Conservation (phyloP, 495 filamentous ascomycete species). For the Oleoguttula mirabilis region DNA sequence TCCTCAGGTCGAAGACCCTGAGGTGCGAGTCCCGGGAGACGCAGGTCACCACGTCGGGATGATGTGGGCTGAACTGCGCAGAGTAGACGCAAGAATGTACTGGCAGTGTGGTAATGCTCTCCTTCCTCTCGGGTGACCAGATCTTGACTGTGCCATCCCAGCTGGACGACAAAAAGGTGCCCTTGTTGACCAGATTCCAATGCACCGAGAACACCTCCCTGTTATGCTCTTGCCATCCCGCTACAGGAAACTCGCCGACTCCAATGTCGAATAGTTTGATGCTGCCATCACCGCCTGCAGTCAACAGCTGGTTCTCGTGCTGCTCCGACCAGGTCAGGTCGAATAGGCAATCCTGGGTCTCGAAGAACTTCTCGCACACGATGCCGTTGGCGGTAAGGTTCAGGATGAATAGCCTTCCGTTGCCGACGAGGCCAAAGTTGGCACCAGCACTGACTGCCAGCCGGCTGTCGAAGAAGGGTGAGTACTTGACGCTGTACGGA, state of each 20-base stretch:
- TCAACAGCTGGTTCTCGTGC: slow-evolving; percentile 84
- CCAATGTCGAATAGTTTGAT: slow-evolving; percentile 86
- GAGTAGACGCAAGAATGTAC: slow-evolving; percentile 87
- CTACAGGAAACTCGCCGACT: slow-evolving; percentile 66
- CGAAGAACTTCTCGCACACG: slow-evolving; percentile 74
- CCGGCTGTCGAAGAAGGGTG: slow-evolving; percentile 90
- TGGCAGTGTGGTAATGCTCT: slow-evolving; percentile 70
- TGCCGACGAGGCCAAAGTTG: slow-evolving; percentile 94
- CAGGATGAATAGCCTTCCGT: slow-evolving; percentile 76
- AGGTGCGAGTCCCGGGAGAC: slow-evolving; percentile 77
- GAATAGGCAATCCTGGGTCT: slow-evolving; percentile 93
- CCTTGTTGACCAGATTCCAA: slow-evolving; percentile 88
- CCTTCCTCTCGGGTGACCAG: slow-evolving; percentile 63
- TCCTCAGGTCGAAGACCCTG: slow-evolving; percentile 79
- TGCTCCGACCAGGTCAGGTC: slow-evolving; percentile 88
- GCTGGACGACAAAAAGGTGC: slow-evolving; percentile 71
- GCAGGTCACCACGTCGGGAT: slow-evolving; percentile 62
- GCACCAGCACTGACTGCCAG: slow-evolving; percentile 75
- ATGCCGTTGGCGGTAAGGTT: slow-evolving; percentile 72
- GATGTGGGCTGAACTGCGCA: slow-evolving; percentile 68
- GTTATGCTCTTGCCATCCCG: slow-evolving; percentile 81
- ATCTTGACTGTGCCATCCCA: slow-evolving; percentile 95
- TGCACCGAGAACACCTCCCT: slow-evolving; percentile 81
- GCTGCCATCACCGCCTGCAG: slow-evolving; percentile 79
- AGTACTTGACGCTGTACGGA: slow-evolving; percentile 92